Evolutionary conservation across 495 filamentous ascomycete species (phyloP), one percentile per base, ranked within the genome.

Genomic region (Bryoglossum gracile): DNA sequence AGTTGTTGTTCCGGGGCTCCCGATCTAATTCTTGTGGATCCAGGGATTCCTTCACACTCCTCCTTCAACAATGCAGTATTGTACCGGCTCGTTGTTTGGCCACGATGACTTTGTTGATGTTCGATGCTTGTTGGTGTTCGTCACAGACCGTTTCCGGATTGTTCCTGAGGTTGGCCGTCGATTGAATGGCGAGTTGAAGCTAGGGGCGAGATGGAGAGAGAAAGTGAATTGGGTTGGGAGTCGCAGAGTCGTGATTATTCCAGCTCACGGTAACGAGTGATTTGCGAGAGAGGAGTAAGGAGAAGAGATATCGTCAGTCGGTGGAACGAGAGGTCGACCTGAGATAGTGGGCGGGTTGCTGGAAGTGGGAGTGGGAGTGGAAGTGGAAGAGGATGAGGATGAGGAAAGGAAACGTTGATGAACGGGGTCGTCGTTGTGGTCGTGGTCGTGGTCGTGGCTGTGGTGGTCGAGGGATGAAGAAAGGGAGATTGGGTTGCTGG

Each of bases 221-320:
- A 19, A 22, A 33, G 8, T 45, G 28, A 6, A 32, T 8, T 8
- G 28, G 28, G 28, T 8, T 6, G 28, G 17, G 13, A 19, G 22
- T 49, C 25, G 45, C 34, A 38, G 28, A 28, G 14, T 11, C 22
- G 51, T 54, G 52, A 49, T 54, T 32, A 45, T 54, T 55, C 56
- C 57, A 50, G 58, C 59, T 51, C 58, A 57, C 53, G 46, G 51
- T 50, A 43, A 50, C 54, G 61, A 62, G 56, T 45, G 60, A 55
- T 43, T 59, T 56, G 44, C 52, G 59, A 51, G 55, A 49, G 41
- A 40, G 48, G n/a, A n/a, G n/a, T n/a, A n/a, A n/a, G n/a, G n/a
- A 43, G 55, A 19, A 33, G 37, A 49, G 35, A 3, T 8, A 26
- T 51, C 40, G 52, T 37, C 3, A 21, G 30, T 34, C 37, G 42